Conservation (phyloP, 768 basidiomycete species). For the Suillus plorans region DNA sequence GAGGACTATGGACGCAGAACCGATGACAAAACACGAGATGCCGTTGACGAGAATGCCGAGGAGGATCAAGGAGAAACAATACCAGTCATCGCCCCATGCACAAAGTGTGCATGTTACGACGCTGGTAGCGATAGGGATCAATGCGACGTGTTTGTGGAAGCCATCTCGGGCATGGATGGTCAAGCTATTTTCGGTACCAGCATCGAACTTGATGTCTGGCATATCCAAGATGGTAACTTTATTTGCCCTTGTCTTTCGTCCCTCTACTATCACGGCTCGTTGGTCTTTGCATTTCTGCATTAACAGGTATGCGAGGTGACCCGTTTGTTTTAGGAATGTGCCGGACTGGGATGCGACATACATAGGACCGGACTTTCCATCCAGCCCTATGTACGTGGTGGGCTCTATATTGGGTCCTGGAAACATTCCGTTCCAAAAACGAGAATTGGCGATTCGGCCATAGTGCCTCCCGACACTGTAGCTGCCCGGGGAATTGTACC, state of each 20-base stretch:
- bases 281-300: conserved; percentile 17
- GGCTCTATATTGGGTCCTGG: conserved; percentile 29
- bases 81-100: conserved; percentile 29
- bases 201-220: conserved; percentile 5
- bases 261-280: conserved; percentile 1
- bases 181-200: conserved; percentile 5
- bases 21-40: conserved; percentile 24
- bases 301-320: conserved; percentile 32
- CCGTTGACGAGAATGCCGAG: conserved; percentile 33
- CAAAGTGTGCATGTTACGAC: conserved; percentile 22
- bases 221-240: conserved; percentile 23
- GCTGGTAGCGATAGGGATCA: conserved; percentile 28
- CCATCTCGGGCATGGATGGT: conserved; percentile 6
- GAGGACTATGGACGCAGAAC: conserved; percentile 16
- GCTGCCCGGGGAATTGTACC: conserved; percentile 39
- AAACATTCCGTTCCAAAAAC: conserved; percentile 32
- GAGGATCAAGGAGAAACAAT: conserved; percentile 27
- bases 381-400: conserved; percentile 26
- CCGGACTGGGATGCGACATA: conserved; percentile 30
- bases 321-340: conserved; percentile 26
- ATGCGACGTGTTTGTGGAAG: conserved; percentile 8
- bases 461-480: conserved; percentile 33
- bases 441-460: conserved; percentile 27
- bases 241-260: conserved; percentile 20
- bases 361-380: conserved; percentile 26